These are phyloP conservation scores for Podosphaera xanthii DNA, from an alignment of 2,329 filamentous ascomycete genomes.

Conservation along the genomic window DNA sequence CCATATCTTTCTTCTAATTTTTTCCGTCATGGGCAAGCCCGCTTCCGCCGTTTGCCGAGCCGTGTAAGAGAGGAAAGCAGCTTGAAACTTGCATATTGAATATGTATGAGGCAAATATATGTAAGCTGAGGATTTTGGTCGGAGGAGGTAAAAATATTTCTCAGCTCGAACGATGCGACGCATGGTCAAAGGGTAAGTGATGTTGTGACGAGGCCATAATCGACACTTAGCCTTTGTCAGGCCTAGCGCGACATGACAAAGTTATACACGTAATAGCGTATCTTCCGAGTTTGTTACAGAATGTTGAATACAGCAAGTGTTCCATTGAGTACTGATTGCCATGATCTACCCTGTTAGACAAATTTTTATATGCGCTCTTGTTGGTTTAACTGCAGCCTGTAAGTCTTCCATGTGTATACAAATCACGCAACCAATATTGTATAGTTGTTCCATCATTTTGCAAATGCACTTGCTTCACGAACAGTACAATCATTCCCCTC, in stretches of 20 bases:
- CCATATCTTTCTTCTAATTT: constrained; percentile 25
- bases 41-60: constrained; percentile 6
- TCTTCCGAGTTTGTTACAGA: not conserved
- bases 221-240: not conserved
- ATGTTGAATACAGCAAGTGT: not conserved
- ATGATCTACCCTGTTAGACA: constrained; percentile 8
- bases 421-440: constrained; percentile 9
- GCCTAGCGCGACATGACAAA: not conserved
- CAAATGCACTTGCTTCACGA: constrained; percentile 49
- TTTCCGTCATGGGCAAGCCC: constrained; percentile 19
- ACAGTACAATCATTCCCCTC: constrained; percentile 42
- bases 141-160: constrained; percentile 14
- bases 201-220: constrained; percentile 2
- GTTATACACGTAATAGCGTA: too few relatives aligned
- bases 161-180: constrained; percentile 14
- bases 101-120: constrained; percentile 9
- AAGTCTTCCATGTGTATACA: constrained; percentile 3
- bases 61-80: constrained; percentile 13
- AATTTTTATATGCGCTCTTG: constrained; percentile 9
- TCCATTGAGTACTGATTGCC: not conserved
- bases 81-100: constrained; percentile 10
- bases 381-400: constrained; percentile 12
- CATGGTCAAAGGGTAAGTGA: constrained; percentile 8
- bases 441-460: constrained; percentile 39
- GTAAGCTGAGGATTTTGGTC: constrained; percentile 2